These are phyloP conservation scores for Mentha longifolia DNA, from an alignment of 257 asterid species.

Conservation along the genomic window DNA sequence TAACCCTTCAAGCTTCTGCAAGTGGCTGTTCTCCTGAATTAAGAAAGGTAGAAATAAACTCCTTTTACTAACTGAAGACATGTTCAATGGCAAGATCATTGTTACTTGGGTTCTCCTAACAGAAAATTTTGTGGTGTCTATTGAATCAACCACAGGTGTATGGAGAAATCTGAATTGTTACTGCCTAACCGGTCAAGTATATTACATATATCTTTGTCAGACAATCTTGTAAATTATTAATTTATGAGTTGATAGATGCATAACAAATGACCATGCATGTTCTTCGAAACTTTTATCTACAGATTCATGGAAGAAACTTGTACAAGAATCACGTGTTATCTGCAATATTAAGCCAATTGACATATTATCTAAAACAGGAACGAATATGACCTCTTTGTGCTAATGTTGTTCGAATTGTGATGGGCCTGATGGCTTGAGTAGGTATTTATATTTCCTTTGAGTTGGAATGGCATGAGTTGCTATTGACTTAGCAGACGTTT, in stretches of 20 bases:
- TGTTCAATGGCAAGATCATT: constrained; percentile 17
- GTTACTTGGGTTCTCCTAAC: not conserved
- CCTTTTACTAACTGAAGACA: not conserved
- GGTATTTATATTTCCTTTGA: not conserved
- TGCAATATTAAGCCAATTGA: not conserved
- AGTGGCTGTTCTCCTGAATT: constrained; percentile 7
- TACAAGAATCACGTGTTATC: not conserved
- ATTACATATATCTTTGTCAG: not conserved
- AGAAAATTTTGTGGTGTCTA: not conserved
- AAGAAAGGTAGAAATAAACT: constrained; percentile 16
- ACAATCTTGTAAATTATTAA: constrained; percentile 10
- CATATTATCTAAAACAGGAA: not conserved
- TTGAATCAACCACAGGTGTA: not conserved
- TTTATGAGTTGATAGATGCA: not conserved
- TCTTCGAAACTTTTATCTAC: constrained; percentile 12
- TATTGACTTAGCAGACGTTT: constrained; percentile 16
- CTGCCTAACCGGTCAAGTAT: not conserved
- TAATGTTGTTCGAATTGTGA: not conserved
- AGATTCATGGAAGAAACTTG: not conserved
- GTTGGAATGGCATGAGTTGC: constrained; percentile 1
- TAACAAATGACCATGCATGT: not conserved
- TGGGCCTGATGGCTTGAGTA: not conserved
- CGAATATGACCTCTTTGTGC: constrained; percentile 3
- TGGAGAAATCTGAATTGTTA: too few species aligned
- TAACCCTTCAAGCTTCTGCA: constrained; percentile 19